Evolutionary conservation across 2,329 filamentous ascomycete genomes (phyloP).

Genomic region (Lojkania enalia): DNA sequence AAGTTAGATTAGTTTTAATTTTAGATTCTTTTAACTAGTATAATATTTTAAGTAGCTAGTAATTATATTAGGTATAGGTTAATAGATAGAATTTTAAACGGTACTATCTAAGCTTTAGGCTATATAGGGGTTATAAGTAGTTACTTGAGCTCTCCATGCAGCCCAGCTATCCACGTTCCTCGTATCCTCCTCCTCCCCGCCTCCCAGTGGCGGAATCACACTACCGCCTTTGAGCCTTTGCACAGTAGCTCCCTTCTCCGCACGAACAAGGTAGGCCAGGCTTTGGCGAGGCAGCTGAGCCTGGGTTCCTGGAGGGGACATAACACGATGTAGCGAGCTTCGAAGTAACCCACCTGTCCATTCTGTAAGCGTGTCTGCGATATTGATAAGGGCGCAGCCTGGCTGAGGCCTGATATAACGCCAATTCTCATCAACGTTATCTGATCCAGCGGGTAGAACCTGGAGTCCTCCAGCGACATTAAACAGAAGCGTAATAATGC

Average conservation of each 20-base stretch:
- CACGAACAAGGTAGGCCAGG: conserved; percentile 6
- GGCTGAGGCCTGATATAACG: conserved; percentile 12
- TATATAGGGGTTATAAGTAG: too few species aligned
- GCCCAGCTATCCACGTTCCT: conserved; percentile 6
- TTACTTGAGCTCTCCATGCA: conserved; percentile 10
- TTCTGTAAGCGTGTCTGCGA: conserved; percentile 15
- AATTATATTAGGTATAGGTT: too few species aligned
- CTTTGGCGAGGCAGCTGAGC: conserved; percentile 4
- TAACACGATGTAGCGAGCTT: conserved; percentile 13
- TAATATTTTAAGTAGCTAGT: too few species aligned
- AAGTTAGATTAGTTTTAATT: too few species aligned
- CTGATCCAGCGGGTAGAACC: conserved; percentile 26
- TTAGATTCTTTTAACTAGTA: too few species aligned
- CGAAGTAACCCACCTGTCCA: conserved; percentile 15
- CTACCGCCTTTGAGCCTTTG: conserved; percentile 4
- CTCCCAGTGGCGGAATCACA: conserved; percentile 9
- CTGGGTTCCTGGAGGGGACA: conserved; percentile 8
- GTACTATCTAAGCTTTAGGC: too few species aligned
- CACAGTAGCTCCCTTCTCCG: conserved; percentile 5
- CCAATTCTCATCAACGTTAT: conserved; percentile 8
- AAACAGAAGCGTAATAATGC: conserved; percentile 43
- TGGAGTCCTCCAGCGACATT: conserved; percentile 45
- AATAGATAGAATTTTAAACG: too few species aligned
- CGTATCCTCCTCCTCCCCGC: conserved; percentile 3
- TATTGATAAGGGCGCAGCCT: conserved; percentile 11